Base-by-base conservation (phyloP, 1,139 yeast genomes). In the Zygoascus hellenicus region DNA sequence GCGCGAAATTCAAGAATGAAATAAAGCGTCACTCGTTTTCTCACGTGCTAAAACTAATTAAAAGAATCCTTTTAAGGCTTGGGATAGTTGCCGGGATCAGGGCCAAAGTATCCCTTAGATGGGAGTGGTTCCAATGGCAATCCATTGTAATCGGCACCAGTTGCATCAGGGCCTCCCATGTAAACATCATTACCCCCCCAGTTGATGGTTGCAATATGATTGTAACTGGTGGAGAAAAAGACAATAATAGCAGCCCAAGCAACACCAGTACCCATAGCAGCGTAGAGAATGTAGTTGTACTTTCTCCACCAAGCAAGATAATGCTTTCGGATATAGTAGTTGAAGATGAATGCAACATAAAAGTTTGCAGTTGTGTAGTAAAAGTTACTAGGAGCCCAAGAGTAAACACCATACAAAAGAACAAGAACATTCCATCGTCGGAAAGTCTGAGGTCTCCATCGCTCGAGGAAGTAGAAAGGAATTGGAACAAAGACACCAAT, bases 171-270 rank as follows among this genome's bases (percentile, higher is more conserved):
- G 7, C 41, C 41, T 22, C 41, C 41, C 15, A 26, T 28, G 9
- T 63, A 49, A 17, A 77, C 77, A 38, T 54, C 61, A 58, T 78
- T 79, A 2, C 83, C 83, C 83, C 84, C 78, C 84, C 84, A 79
- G 9, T 61, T 57, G 19, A 69, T 65, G 9, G 69, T 68, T n/a
- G 48, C 58, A 15, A 43, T 67, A 64, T 38, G 70, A 39, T 54
- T 53, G 51, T 71, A 76, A 54, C 76, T 78, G 4, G 79, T 78
- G 1, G 79, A 71, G 58, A 80, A 76, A 63, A 80, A 71, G 35
- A 78, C 77, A 41, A 79, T 61, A 33, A 63, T 48, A 9, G 58
- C 62, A 10, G 62, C 57, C 47, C 59, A 55, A n/a, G 64, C 65
- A 9, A 54, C 54, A 15, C 84, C 84, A 4, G 82, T 77, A 31